phyloP scores from a whole-genome alignment of 2,329 filamentous ascomycete genomes.

The Neonectria coccinea region DNA sequence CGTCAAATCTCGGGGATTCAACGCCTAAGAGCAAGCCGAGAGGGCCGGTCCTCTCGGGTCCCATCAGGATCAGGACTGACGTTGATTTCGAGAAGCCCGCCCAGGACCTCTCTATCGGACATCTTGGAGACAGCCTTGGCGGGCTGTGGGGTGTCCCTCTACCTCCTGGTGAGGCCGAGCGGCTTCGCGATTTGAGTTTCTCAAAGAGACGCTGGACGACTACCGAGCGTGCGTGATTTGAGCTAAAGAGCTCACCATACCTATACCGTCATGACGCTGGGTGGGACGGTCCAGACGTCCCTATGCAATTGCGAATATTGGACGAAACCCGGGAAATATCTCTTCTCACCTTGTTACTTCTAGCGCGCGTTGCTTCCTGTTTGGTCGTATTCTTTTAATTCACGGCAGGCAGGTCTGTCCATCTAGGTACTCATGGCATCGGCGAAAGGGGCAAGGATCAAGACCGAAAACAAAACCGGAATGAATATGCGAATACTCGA shows the following conservation, averaged over 20 bases:
- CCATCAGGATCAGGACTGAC: slow-evolving; percentile 52
- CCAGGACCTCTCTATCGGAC: slow-evolving; percentile 50
- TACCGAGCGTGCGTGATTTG: slow-evolving; percentile 55
- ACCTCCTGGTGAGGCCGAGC: slow-evolving; percentile 60
- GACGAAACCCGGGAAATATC: slow-evolving; percentile 17
- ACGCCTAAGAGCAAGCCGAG: slow-evolving; percentile 39
- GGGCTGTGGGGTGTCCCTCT: slow-evolving; percentile 60
- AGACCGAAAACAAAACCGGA: slow-evolving; percentile 26
- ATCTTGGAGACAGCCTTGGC: slow-evolving; percentile 53
- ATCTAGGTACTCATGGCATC: slow-evolving; percentile 40
- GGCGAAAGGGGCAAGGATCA: slow-evolving; percentile 40
- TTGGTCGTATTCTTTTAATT: slow-evolving; percentile 29
- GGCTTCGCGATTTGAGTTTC: slow-evolving; percentile 58
- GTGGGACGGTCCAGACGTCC: slow-evolving; percentile 27
- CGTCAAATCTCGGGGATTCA: slow-evolving; percentile 29
- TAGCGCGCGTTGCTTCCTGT: slow-evolving; percentile 42
- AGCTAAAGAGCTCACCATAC: slow-evolving; percentile 16
- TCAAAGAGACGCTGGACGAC: slow-evolving; percentile 69
- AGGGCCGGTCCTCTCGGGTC: slow-evolving; percentile 49
- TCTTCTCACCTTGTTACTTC: slow-evolving; percentile 32
- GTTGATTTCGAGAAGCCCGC: slow-evolving; percentile 47
- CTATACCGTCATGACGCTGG: slow-evolving; percentile 18
- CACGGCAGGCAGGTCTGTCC: slow-evolving; percentile 39
- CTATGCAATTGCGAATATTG: slow-evolving; percentile 13
- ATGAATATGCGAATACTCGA: slow-evolving; percentile 15